Evolutionary conservation across 1,284 basidiomycete genomes (phyloP).

Genomic region (Heliocybe sulcata): DNA sequence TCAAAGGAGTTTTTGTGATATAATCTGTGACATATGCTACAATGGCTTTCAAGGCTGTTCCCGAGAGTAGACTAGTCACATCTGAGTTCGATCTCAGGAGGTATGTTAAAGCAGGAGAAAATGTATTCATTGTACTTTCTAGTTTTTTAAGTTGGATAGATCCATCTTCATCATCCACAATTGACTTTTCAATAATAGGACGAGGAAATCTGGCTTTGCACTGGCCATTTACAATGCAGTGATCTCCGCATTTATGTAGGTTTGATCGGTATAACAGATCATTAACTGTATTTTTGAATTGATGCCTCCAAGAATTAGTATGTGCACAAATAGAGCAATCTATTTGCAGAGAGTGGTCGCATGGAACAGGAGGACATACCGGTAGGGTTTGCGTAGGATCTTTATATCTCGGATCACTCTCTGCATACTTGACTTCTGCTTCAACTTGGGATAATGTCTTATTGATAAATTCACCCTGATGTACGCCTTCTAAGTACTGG

Average conservation of each 20-base stretch:
- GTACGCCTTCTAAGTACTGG: background rate
- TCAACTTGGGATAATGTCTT: background rate
- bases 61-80: constrained; percentile 25
- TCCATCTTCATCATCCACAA: too few relatives aligned
- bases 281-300: too few relatives aligned
- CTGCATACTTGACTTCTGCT: background rate
- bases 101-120: constrained; percentile 21
- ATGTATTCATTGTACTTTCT: constrained; percentile 26
- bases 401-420: constrained; percentile 6
- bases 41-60: constrained; percentile 27
- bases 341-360: too few relatives aligned
- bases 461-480: constrained; percentile 5
- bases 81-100: constrained; percentile 27
- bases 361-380: constrained; percentile 15
- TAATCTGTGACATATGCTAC: constrained; percentile 32
- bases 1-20: constrained; percentile 27
- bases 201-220: too few relatives aligned
- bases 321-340: too few relatives aligned
- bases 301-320: too few relatives aligned
- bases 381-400: constrained; percentile 19
- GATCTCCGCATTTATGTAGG: too few relatives aligned
- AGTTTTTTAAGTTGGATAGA: constrained; percentile 22
- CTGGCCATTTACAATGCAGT: too few relatives aligned
- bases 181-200: too few relatives aligned
- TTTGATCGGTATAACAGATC: too few relatives aligned